Conservation (phyloP, 208 protist species). For the Strigomonas oncopelti region DNA sequence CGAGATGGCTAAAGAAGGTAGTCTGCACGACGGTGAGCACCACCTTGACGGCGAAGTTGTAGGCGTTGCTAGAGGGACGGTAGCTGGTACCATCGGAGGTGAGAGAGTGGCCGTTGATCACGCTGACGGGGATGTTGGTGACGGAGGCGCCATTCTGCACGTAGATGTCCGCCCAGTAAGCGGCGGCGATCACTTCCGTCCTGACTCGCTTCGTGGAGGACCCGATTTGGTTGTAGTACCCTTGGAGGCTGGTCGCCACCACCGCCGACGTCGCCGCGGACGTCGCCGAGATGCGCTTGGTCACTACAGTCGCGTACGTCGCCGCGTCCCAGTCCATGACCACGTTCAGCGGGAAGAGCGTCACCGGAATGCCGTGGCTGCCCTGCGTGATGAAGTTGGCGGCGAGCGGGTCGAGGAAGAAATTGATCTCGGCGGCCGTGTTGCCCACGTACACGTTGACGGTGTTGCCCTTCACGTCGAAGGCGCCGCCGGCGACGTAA, state of each 20-base stretch:
- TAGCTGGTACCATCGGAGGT: conserved; percentile 27
- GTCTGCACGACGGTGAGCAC: conserved; percentile 22
- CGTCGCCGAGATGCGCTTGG: background rate
- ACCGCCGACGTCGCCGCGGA: conserved; percentile 13
- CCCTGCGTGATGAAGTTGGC: conserved; percentile 49
- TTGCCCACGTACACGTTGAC: conserved; percentile 41
- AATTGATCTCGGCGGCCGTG: conserved; percentile 51
- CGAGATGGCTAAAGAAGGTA: conserved; percentile 39
- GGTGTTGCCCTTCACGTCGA: conserved; percentile 35
- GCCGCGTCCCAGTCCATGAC: conserved; percentile 26
- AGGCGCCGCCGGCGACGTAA: conserved; percentile 50
- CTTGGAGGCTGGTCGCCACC: conserved; percentile 17
- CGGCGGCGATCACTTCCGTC: conserved; percentile 28
- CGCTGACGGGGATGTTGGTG: conserved; percentile 24
- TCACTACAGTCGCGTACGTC: conserved; percentile 35
- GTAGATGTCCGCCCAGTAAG: conserved; percentile 26
- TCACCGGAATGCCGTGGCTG: conserved; percentile 41
- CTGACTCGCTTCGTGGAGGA: conserved; percentile 15
- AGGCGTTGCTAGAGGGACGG: conserved; percentile 14
- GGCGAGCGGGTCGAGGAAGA: conserved; percentile 62
- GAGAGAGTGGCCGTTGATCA: conserved; percentile 23
- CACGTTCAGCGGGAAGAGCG: conserved; percentile 48
- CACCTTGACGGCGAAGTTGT: conserved; percentile 26
- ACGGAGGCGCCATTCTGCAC: conserved; percentile 29
- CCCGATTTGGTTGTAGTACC: conserved; percentile 34